Percentiles rank a stretch among this genome's conserved stretches.
phyloP scores from a whole-genome alignment of 106 monocot species.

The Phalaenopsis equestris region DNA sequence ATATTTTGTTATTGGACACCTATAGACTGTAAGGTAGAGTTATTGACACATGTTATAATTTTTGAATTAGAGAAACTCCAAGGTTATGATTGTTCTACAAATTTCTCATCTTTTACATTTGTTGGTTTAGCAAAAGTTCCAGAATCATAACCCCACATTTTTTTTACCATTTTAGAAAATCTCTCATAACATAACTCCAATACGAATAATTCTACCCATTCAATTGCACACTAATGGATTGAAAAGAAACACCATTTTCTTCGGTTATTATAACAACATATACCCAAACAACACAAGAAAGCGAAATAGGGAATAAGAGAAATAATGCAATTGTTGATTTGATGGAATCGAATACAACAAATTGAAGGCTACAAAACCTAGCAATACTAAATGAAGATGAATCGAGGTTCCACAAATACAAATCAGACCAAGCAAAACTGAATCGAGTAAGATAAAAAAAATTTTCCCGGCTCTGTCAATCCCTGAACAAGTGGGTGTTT shows the following conservation, averaged over 20 bases:
- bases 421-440: too few species aligned
- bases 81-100: too few species aligned
- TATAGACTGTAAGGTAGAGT: neutral
- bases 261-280: neutral
- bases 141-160: neutral
- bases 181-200: neutral
- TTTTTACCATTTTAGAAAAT: neutral
- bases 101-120: neutral
- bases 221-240: neutral
- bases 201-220: neutral
- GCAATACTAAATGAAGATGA: too few species aligned
- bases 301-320: too few species aligned
- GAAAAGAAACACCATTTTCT: neutral
- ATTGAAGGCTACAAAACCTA: too few species aligned
- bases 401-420: too few species aligned
- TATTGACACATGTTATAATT: neutral
- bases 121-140: neutral
- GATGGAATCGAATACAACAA: too few species aligned
- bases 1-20: neutral
- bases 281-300: too few species aligned
- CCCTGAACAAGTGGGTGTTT: too few species aligned
- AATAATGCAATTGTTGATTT: too few species aligned
- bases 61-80: neutral
- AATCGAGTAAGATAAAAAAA: too few species aligned
- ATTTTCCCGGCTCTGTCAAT: too few species aligned